Base-by-base conservation (phyloP, 164 flowering plant species). In the Umbilicus rupestris region DNA sequence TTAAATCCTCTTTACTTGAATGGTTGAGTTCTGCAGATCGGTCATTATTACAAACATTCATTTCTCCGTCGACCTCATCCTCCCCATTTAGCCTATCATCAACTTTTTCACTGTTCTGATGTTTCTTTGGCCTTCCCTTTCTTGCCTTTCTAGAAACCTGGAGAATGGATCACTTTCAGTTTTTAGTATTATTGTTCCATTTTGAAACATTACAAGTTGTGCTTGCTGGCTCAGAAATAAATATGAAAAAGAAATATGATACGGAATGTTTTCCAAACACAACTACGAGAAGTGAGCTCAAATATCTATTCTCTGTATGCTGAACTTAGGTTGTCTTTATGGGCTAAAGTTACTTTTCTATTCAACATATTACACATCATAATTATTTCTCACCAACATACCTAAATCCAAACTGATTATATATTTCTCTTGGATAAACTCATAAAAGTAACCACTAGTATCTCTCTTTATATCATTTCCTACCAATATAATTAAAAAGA, bases 121-220 rank as follows among this genome's bases (percentile, higher is more conserved):
- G 37, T 67, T 74, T 85, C 74, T 82, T 87, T 80, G 73, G 83
- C 77, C 76, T 87, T 42, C 66, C 76, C 74, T 70, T 81, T 74
- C 86, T 85, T 20, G 84, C 70, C 78, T 85, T 92, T 75, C 55
- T 88, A 62, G 96, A 75, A 77, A 95, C 97, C 99, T 94, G 70
- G 14, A 71, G 11, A 63, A 79, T 5, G 64, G 73, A 63, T 49
- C 37, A 66, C 2, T 66, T 66, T 26, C 19, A 24, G 57, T 63
- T 10, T 39, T 62, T 39, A 67, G 58, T 64, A 28, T 24, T 6
- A 14, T 26, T 52, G 2, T 24, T 3, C 10, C 8, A 22, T 52
- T 41, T 41, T 10, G 10, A 5, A 41, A 20, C 7, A 49, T 9
- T 9, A 52, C 59, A 28, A 11, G 26, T 26, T 28, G 31, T 26